Evolutionary conservation across 2,329 filamentous ascomycete genomes (phyloP), one percentile per base, ranked within the genome.

Genomic region (Diaporthe vexans): DNA sequence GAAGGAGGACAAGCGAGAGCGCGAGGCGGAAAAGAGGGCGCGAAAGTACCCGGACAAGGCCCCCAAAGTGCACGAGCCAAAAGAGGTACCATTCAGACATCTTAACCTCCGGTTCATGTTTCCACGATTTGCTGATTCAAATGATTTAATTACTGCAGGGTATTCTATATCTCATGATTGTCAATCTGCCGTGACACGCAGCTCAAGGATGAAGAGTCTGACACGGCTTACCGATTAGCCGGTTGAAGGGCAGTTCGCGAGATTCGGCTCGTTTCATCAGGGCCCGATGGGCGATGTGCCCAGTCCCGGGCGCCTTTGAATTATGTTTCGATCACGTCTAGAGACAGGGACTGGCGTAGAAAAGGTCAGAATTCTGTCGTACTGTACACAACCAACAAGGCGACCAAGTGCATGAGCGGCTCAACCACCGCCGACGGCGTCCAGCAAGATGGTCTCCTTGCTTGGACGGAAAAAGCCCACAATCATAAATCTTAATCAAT

Each of bases 21-120:
- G 13, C 10, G n/a, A 40, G 37, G 57, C 57, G 35, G 35, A 43
- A 13, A 61, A 61, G 24, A 43, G 37, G 15, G 35, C 57, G 17
- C 57, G 17, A 24, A 61, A 61, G 4, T 43, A 61, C n/a, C 57
- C 57, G 43, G 35, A 43, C 35, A 61, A 61, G 35, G n/a, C 35
- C 40, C 57, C 57, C 35, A 43, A 43, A 15, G 37, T 19, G 57
- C 57, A 61, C n/a, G 24, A 61, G 4, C 57, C 57, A 21, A 61
- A 61, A 61, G 57, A 61, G 37, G 57, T 61, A 61, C 13, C 17
- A 15, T 19, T 26, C 7, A 17, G n/a, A 35, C 17, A 3, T 17
- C 1, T 40, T n/a, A 21, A 26, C 3, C 9, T n/a, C 35, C 26
- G 26, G 26, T 6, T 7, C n/a, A 17, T 21, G 1, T 26, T 21